Conservation (phyloP, 768 basidiomycete species). For the Tricholoma terreum region DNA sequence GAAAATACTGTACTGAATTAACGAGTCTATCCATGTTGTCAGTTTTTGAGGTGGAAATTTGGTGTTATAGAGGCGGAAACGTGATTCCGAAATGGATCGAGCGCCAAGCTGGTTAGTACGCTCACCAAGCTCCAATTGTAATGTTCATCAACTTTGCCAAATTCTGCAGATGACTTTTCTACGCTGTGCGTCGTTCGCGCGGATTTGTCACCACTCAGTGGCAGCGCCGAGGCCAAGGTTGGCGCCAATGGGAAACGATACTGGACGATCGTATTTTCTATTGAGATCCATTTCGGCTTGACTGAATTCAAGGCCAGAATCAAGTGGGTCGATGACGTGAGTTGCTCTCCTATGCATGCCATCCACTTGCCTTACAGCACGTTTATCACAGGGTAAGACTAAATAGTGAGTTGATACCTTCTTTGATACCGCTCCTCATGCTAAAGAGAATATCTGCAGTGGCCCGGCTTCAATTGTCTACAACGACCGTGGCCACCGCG, state of each 20-base stretch:
- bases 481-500: constrained; percentile 73
- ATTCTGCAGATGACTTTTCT: constrained; percentile 57
- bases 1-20: constrained; percentile 81
- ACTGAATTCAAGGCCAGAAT: constrained; percentile 82
- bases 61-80: constrained; percentile 80
- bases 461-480: constrained; percentile 80
- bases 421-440: neutral
- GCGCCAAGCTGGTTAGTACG: constrained; percentile 47
- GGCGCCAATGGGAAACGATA: constrained; percentile 67
- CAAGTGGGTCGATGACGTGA: constrained; percentile 77
- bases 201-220: constrained; percentile 67
- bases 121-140: neutral
- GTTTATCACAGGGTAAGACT: constrained; percentile 49
- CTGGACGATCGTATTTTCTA: constrained; percentile 82
- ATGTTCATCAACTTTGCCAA: neutral
- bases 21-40: constrained; percentile 73
- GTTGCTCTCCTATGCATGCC: constrained; percentile 23
- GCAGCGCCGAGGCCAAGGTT: constrained; percentile 66
- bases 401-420: constrained; percentile 55
- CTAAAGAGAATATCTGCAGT: constrained; percentile 32
- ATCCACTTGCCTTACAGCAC: neutral
- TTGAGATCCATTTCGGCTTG: constrained; percentile 80
- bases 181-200: constrained; percentile 78
- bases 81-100: constrained; percentile 72
- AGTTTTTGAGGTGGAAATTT: constrained; percentile 81